Base-by-base conservation (phyloP, 768 basidiomycete species). In the Kwoniella sp. region DNA sequence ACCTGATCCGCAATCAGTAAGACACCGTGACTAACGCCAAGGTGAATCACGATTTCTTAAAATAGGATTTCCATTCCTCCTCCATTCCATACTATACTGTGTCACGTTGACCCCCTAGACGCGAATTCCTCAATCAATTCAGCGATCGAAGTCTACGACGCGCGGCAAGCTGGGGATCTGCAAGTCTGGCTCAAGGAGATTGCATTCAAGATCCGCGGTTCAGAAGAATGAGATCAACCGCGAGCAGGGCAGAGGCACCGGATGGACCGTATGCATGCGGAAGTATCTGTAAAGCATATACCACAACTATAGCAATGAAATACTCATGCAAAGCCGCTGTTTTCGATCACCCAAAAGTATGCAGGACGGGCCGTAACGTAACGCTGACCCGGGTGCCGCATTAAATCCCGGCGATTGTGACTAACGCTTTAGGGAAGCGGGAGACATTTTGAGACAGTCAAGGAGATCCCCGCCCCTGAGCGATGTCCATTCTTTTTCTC, bases 1-100 rank as follows among this genome's bases (percentile, higher is more conserved):
- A 5, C 46, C 46, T 47, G 46, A 47, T 47, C 19, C 48, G 48
- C 5, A 24, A 55, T 22, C 21, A 25, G 48, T 26, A 49, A 24
- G 48, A 24, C 5, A 26, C 21, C 3, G 22, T 49, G 48, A 49
- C 48, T 26, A 36, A 21, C 5, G 53, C 22, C 30, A 36, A 55
- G 53, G 24, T 55, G 53, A 55, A n/a, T 26, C 22, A 36, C 22
- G 7, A 27, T 13, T 49, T 22, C 22, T 49, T 22, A 24, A 49
- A 17, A 51, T 36, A 64, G 62, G 26, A 46, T 64, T 17, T 36
- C 55, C 6, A 58, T 64, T 21, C 62, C 62, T 22, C 62, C 62
- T 9, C 62, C 62, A 2, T 64, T 64, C 46, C 55, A 64, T 47
- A 57, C 53, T 12, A 36, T 64, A 13, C 22, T 57, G 19, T 37